These are phyloP conservation scores for Prunus dulcis DNA, from an alignment of 306 rosid species.

Conservation along the genomic window DNA sequence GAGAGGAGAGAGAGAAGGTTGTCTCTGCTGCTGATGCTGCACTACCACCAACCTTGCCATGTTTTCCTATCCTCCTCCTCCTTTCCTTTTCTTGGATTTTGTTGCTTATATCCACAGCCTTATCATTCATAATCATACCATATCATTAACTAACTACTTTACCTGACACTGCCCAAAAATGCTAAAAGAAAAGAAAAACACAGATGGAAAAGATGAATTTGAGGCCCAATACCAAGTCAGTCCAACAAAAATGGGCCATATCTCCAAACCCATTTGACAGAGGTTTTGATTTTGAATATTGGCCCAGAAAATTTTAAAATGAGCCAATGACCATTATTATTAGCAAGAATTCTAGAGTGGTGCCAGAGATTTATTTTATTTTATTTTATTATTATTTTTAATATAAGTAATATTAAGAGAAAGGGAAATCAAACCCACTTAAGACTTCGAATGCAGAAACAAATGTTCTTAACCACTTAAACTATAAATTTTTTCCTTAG, in stretches of 20 bases:
- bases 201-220: background rate
- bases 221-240: background rate
- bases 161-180: too few species aligned
- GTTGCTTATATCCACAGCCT: constrained; percentile 8
- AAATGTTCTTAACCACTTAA: too few species aligned
- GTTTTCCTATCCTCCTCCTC: constrained; percentile 15
- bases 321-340: too few species aligned
- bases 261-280: background rate
- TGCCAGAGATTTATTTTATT: too few species aligned
- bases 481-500: fast-evolving
- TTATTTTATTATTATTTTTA: too few species aligned
- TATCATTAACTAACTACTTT: too few species aligned
- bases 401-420: too few species aligned
- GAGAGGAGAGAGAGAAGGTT: constrained; percentile 52
- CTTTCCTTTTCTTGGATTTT: background rate
- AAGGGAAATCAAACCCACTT: fast-evolving
- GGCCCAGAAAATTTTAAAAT: too few species aligned
- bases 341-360: too few species aligned
- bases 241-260: background rate
- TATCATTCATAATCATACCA: too few species aligned
- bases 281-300: background rate
- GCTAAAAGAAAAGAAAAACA: too few species aligned
- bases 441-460: fast-evolving
- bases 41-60: constrained; percentile 69
- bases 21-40: constrained; percentile 60